A percentile compares a stretch with the other conserved stretches of the same genome.
These are phyloP conservation scores for Nicotiana attenuata DNA, from an alignment of 257 asterid genomes.

Conservation along the genomic window DNA sequence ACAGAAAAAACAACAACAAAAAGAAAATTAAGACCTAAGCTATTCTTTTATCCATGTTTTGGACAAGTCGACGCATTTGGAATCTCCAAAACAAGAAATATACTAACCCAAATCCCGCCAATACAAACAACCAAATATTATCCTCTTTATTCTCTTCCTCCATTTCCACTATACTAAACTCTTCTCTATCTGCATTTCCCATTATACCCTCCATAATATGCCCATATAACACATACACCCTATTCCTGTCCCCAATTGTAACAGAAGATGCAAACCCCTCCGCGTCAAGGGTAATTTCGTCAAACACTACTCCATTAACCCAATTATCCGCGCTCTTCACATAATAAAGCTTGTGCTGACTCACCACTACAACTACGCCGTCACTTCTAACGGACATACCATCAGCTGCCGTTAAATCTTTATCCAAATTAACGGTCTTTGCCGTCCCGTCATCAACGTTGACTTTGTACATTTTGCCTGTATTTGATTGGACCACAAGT, in stretches of 20 bases:
- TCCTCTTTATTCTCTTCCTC: slow-evolving; percentile 46
- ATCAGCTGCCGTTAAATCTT: slow-evolving; percentile 48
- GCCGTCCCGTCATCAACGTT: slow-evolving; percentile 58
- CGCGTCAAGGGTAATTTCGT: slow-evolving; percentile 72
- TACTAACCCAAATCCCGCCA: slow-evolving; percentile 66
- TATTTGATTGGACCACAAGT: slow-evolving; percentile 62
- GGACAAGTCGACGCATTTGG: slow-evolving; percentile 62
- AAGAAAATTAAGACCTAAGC: slow-evolving; percentile 16
- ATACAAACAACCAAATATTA: slow-evolving; percentile 56
- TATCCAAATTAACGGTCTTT: slow-evolving; percentile 47
- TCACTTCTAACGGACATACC: slow-evolving; percentile 64
- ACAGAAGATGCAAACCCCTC: slow-evolving; percentile 67
- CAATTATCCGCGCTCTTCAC: slow-evolving; percentile 69
- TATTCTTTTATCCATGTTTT: slow-evolving; percentile 68
- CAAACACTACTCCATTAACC: slow-evolving; percentile 70
- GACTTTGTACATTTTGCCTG: slow-evolving; percentile 64
- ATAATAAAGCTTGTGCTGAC: slow-evolving; percentile 44
- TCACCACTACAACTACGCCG: slow-evolving; percentile 72
- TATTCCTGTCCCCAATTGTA: slow-evolving; percentile 48
- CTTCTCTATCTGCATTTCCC: slow-evolving; percentile 46
- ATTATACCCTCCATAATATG: slow-evolving; percentile 50
- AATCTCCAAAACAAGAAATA: slow-evolving; percentile 86
- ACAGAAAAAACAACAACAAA: not conserved
- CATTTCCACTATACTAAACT: slow-evolving; percentile 52
- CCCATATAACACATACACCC: slow-evolving; percentile 83